Evolutionary conservation across 306 rosid genomes (phyloP).

Genomic region (Pterocarpus santalinus): DNA sequence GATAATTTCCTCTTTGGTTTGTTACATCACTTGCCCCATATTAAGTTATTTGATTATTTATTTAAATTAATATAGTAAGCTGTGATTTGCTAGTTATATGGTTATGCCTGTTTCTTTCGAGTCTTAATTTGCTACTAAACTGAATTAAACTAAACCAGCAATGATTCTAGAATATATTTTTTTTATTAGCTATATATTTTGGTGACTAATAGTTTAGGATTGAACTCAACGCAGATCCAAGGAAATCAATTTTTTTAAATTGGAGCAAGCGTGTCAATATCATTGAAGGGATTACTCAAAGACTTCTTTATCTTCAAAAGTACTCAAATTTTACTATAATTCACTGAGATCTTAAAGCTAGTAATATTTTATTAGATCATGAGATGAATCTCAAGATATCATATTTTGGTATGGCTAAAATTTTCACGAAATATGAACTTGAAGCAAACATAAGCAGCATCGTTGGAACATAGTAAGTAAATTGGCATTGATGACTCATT

Average conservation of each 20-base stretch:
- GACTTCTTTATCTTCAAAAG: constrained; percentile 82
- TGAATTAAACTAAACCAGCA: constrained; percentile 5
- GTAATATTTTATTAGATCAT: constrained; percentile 64
- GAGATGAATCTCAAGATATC: constrained; percentile 73
- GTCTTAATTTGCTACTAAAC: not conserved
- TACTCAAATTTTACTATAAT: constrained; percentile 76
- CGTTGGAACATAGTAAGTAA: constrained; percentile 72
- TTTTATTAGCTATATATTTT: not conserved
- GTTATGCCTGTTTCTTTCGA: not conserved
- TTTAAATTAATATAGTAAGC: not conserved
- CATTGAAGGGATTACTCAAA: constrained; percentile 75
- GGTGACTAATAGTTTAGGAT: constrained; percentile 23
- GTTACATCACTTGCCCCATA: constrained; percentile 17
- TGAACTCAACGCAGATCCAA: constrained; percentile 58
- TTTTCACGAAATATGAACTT: constrained; percentile 62
- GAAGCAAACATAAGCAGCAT: constrained; percentile 72
- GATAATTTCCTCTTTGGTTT: constrained; percentile 61
- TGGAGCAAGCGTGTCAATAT: constrained; percentile 65
- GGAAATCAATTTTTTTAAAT: constrained; percentile 48
- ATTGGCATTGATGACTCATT: not conserved
- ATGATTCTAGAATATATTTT: not conserved
- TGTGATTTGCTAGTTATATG: not conserved
- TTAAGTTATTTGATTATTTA: not conserved
- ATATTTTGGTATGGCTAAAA: constrained; percentile 77
- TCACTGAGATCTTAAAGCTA: constrained; percentile 74